Percentiles rank a stretch among this genome's conserved stretches.
Conservation (phyloP, 306 rosid species). For the Fagus sylvatica region DNA sequence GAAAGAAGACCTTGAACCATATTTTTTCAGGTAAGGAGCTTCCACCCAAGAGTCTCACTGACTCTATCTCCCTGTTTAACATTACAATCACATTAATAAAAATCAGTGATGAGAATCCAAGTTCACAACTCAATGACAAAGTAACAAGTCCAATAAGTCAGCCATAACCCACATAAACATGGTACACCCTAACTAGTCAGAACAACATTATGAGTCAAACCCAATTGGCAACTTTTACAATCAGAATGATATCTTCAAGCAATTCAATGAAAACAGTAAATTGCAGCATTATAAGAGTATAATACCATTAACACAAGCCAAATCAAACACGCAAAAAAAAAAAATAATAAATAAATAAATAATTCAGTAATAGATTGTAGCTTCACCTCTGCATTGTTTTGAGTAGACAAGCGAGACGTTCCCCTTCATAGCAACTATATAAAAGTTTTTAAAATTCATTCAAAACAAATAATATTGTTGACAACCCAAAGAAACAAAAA, state of each 20-base stretch:
- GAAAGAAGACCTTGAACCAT: constrained; percentile 65
- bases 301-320: background rate
- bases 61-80: constrained; percentile 51
- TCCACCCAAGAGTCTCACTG: constrained; percentile 48
- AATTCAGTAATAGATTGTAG: background rate
- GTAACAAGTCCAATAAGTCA: background rate
- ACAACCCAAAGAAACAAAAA: background rate
- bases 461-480: background rate
- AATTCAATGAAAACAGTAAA: background rate
- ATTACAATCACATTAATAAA: background rate
- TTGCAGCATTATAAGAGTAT: too few species aligned
- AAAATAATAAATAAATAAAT: constrained; percentile 4
- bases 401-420: constrained; percentile 50
- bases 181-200: background rate
- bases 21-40: constrained; percentile 67
- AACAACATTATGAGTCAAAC: background rate
- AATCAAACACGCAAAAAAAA: background rate
- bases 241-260: background rate
- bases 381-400: constrained; percentile 57
- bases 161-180: background rate
- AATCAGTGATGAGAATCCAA: background rate
- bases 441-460: background rate
- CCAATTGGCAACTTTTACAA: background rate
- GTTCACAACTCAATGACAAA: background rate
- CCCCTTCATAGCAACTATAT: constrained; percentile 64